Conservation (phyloP, 2,329 filamentous ascomycete genomes). For the Thielaviopsis punctulata region DNA sequence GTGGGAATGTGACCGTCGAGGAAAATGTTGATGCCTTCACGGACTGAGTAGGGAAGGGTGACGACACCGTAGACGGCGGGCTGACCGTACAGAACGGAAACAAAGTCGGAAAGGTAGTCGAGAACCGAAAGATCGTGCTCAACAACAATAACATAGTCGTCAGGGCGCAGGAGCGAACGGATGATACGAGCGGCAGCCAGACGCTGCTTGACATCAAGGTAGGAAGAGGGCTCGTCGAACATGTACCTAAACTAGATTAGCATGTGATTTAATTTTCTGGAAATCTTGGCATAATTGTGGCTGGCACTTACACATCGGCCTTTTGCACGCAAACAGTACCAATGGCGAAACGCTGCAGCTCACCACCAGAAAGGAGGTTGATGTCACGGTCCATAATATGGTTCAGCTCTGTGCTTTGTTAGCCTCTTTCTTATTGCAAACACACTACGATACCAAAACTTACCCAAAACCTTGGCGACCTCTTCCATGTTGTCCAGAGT, state of each 20-base stretch:
- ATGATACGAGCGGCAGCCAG: constrained; percentile 83
- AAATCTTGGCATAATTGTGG: constrained; percentile 24
- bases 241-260: constrained; percentile 47
- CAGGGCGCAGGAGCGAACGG: constrained; percentile 67
- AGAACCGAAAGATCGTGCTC: constrained; percentile 98
- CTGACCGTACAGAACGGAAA: constrained; percentile 91
- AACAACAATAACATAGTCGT: constrained; percentile 96
- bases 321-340: constrained; percentile 90
- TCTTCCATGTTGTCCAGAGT: constrained; percentile 67
- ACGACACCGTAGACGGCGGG: constrained; percentile 96
- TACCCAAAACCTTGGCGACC: constrained; percentile 55
- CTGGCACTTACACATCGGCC: constrained; percentile 48
- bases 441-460: neutral
- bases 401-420: constrained; percentile 41
- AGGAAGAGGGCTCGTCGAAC: constrained; percentile 98
- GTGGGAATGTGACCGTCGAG: constrained; percentile 95
- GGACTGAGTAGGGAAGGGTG: constrained; percentile 83
- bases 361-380: constrained; percentile 80
- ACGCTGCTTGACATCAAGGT: constrained; percentile 98
- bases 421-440: constrained; percentile 18
- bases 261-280: neutral
- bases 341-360: constrained; percentile 95
- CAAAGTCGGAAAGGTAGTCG: constrained; percentile 96
- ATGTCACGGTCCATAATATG: constrained; percentile 90
- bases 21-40: constrained; percentile 99